These are phyloP conservation scores for Dothiorella sarmentorum DNA, from an alignment of 2,329 filamentous ascomycete species.

Conservation along the genomic window DNA sequence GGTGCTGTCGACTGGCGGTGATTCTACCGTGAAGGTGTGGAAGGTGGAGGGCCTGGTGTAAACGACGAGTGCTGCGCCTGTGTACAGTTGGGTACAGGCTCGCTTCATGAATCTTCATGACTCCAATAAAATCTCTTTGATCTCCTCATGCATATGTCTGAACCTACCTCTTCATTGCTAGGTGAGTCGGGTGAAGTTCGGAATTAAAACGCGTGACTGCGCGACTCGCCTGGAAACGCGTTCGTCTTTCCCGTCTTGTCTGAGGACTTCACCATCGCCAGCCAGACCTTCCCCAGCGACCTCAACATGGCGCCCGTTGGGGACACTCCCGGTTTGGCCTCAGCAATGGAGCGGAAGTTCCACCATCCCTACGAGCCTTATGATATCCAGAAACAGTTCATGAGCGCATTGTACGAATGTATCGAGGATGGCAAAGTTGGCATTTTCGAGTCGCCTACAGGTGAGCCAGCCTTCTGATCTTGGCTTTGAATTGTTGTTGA, in stretches of 20 bases:
- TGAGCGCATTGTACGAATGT: conserved; percentile 76
- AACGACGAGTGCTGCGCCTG: too few relatives aligned
- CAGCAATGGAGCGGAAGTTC: conserved; percentile 55
- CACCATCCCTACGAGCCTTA: conserved; percentile 87
- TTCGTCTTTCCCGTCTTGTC: neutral
- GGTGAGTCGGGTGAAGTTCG: neutral
- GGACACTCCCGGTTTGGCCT: neutral
- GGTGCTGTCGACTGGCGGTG: conserved; percentile 76
- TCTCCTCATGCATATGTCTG: too few relatives aligned
- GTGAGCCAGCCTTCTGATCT: conserved; percentile 45
- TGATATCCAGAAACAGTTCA: conserved; percentile 82
- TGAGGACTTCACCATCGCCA: neutral
- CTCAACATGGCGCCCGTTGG: neutral
- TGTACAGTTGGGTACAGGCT: too few relatives aligned
- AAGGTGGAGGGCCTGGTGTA: conserved; percentile 53
- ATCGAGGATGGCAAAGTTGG: conserved; percentile 77
- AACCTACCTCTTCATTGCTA: too few relatives aligned
- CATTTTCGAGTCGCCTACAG: conserved; percentile 91
- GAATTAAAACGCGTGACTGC: neutral
- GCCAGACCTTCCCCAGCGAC: neutral
- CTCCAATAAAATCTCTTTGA: too few relatives aligned
- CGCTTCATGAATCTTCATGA: too few relatives aligned
- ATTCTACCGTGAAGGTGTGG: conserved; percentile 93
- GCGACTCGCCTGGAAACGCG: too few relatives aligned
- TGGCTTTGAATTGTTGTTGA: neutral